Base-by-base conservation (phyloP, 441 rosid genomes). In the Syzygium syzygioides region DNA sequence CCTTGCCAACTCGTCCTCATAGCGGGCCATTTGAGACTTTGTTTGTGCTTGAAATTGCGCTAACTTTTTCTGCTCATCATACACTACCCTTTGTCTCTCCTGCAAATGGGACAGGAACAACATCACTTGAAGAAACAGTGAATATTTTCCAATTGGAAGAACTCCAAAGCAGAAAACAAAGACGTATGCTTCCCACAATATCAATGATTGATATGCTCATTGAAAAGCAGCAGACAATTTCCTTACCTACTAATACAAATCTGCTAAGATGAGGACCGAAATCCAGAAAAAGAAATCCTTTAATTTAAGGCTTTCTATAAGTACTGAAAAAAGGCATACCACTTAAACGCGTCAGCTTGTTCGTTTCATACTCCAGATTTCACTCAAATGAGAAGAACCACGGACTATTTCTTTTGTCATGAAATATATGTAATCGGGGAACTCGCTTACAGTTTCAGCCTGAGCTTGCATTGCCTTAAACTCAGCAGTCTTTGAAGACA, bases 11-110 rank as follows among this genome's bases (percentile, higher is more conserved):
- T 98, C 99, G 76, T 97, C 99, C 92, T 93, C 99, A 91, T 97
- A 98, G 56, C 97, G 97, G 41, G 98, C 98, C 98, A 96, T 97
- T 93, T 96, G 98, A 54, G 99, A 96, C 93, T 97, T 98, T 53
- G 97, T 95, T 89, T 98, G 99, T 26, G 99, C 99, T 90, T 96
- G 98, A 90, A 95, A 96, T 93, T 97, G 98, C 66, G 96, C 93
- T 88, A 97, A 91, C 90, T 97, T 97, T 85, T 93, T 98, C 92
- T 98, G 99, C 89, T 98, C 99, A 62, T 97, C 99, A 88, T 95
- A 98, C 85, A 97, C 88, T n/a, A 98, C 99, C 91, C 96, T 93
- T 88, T 97, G 97, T 88, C 96, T 95, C 91, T 98, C 99, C 99
- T 98, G 95, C 87, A 89, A 94, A 88, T 7, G 86, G 48, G 84